phyloP scores from a whole-genome alignment of 1,139 yeast species.

The Taphrina flavorubra region DNA sequence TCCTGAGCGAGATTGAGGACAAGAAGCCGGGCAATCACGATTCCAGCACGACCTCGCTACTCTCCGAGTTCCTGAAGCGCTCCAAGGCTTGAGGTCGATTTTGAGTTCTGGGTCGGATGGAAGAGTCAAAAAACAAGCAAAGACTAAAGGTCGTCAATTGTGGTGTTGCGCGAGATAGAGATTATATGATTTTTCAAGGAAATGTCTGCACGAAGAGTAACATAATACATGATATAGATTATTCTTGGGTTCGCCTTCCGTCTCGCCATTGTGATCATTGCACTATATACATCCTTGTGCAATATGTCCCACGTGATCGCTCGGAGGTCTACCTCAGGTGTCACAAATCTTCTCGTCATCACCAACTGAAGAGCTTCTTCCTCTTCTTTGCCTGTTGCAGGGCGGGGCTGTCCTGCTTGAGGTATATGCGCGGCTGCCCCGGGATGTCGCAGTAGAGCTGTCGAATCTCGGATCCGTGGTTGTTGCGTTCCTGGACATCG shows the following conservation, averaged over 20 bases:
- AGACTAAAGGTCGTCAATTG: too few relatives aligned
- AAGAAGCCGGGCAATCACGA: slow-evolving; percentile 71
- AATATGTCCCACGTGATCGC: neutral
- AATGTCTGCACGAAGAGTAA: neutral
- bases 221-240: slow-evolving; percentile 4
- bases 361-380: slow-evolving; percentile 21
- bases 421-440: slow-evolving; percentile 26
- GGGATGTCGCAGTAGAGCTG: slow-evolving; percentile 36
- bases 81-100: slow-evolving; percentile 18
- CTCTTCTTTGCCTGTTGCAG: slow-evolving; percentile 7
- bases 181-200: too few relatives aligned
- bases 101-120: neutral
- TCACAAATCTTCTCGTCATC: neutral
- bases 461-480: slow-evolving; percentile 25
- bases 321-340: neutral
- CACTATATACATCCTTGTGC: neutral
- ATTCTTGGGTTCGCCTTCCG: neutral
- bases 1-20: slow-evolving; percentile 82
- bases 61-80: slow-evolving; percentile 82
- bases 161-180: too few relatives aligned
- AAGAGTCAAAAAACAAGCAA: too few relatives aligned
- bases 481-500: slow-evolving; percentile 28
- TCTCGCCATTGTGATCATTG: neutral
- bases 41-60: slow-evolving; percentile 85
- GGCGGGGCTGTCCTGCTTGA: slow-evolving; percentile 12